A percentile compares a stretch with the other conserved stretches of the same genome.
Conservation (phyloP, 108 stramenopile genomes). For the Discostella stelligeroides region DNA sequence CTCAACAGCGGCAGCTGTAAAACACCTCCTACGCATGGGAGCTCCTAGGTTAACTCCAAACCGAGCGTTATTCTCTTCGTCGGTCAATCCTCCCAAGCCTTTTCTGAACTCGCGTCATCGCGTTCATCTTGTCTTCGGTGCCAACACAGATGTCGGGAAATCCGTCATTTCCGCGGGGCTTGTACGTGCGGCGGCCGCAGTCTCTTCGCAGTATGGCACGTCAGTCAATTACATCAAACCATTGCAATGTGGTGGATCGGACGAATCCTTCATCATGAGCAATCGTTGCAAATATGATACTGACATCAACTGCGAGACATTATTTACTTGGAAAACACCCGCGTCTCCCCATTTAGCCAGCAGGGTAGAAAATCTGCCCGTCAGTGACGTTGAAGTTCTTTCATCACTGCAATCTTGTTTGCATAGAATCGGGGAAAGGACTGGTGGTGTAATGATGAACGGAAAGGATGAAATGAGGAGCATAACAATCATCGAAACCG, state of each 20-base stretch:
- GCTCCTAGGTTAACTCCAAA: not conserved
- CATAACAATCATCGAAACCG: constrained; percentile 73
- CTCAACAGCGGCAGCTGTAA: too few relatives aligned
- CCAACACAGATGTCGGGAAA: constrained; percentile 98
- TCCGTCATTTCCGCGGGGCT: constrained; percentile 89
- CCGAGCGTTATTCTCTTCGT: not conserved
- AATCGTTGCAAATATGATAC: constrained; percentile 23
- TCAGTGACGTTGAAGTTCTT: constrained; percentile 74
- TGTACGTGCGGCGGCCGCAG: constrained; percentile 52
- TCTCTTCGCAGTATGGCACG: not conserved
- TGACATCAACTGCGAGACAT: constrained; percentile 49
- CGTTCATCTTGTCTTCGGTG: constrained; percentile 89
- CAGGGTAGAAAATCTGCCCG: constrained; percentile 67
- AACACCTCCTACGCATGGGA: too few relatives aligned
- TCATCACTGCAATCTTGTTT: constrained; percentile 51
- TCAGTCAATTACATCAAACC: constrained; percentile 90
- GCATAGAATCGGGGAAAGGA: constrained; percentile 10
- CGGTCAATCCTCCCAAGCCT: not conserved
- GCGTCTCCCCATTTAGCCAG: constrained; percentile 91
- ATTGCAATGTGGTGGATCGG: constrained; percentile 90
- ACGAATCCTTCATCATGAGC: constrained; percentile 64
- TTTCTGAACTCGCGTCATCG: constrained; percentile 36
- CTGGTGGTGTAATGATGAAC: not conserved
- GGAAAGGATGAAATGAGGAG: constrained; percentile 12
- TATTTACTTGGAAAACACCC: constrained; percentile 89